Percentiles rank a stretch among this genome's conserved stretches.
Conservation (phyloP, 768 basidiomycete species). For the Boletus reticuloceps region DNA sequence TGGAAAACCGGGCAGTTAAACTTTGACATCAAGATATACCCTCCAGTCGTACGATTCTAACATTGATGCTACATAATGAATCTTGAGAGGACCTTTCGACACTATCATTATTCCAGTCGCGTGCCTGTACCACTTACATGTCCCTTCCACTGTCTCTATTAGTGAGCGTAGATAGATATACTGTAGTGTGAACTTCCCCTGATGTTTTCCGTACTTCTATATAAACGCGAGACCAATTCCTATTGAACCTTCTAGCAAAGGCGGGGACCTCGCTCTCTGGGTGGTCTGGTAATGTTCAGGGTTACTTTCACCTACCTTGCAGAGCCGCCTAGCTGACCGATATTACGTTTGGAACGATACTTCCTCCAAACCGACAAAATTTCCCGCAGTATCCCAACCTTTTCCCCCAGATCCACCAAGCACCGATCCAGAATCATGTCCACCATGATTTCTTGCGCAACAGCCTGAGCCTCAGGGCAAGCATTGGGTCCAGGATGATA, state of each 20-base stretch:
- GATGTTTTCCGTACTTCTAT: slow-evolving; percentile 1
- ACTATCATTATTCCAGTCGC: slow-evolving; percentile 19
- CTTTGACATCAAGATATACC: neutral
- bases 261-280: no score
- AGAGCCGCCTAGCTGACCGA: neutral
- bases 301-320: neutral
- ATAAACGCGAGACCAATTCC: neutral
- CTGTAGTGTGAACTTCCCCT: slow-evolving; percentile 7
- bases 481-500: slow-evolving; percentile 13
- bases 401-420: slow-evolving; percentile 16
- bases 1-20: slow-evolving; percentile 46
- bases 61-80: slow-evolving; percentile 6
- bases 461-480: slow-evolving; percentile 1
- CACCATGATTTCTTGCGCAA: slow-evolving; percentile 10
- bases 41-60: neutral
- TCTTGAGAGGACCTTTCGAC: slow-evolving; percentile 5
- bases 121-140: slow-evolving; percentile 22
- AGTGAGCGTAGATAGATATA: slow-evolving; percentile 9
- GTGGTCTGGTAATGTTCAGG: no score
- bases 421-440: slow-evolving; percentile 12
- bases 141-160: slow-evolving; percentile 9
- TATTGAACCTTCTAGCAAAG: neutral
- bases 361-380: slow-evolving; percentile 19
- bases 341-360: slow-evolving; percentile 15
- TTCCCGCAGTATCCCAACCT: slow-evolving; percentile 10